Evolutionary conservation across 306 rosid genomes (phyloP).

Genomic region (Trifolium dubium): DNA sequence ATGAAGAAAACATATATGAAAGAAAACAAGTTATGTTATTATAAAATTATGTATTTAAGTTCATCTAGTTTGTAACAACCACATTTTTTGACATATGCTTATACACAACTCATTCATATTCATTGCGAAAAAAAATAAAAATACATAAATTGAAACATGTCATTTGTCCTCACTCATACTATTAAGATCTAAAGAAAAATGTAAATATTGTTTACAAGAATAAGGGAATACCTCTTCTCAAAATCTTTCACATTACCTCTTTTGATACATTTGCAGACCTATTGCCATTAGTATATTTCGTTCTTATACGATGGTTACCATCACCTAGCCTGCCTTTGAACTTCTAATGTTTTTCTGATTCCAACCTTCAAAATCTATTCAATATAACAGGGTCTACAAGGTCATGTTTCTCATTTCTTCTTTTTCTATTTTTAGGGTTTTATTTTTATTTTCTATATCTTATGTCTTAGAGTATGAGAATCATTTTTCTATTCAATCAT

Average conservation of each 20-base stretch:
- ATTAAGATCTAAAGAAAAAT: conserved; percentile 3
- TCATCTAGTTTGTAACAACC: neutral
- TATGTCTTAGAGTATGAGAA: too few species aligned
- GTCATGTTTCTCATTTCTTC: too few species aligned
- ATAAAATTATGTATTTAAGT: neutral
- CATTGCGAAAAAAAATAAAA: neutral
- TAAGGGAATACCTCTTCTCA: conserved; percentile 67
- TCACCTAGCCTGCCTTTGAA: too few species aligned
- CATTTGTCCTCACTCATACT: neutral
- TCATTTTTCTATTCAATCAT: too few species aligned
- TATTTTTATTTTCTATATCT: too few species aligned
- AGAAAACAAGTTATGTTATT: neutral
- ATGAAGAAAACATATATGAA: conserved; percentile 9
- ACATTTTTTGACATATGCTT: neutral
- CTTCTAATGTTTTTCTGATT: too few species aligned
- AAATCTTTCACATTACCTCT: conserved; percentile 40
- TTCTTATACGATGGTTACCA: too few species aligned
- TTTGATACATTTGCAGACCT: too few species aligned
- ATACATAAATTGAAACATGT: neutral
- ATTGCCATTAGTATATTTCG: too few species aligned
- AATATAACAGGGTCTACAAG: too few species aligned
- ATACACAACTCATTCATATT: neutral
- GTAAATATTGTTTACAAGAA: neutral
- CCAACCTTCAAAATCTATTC: too few species aligned
- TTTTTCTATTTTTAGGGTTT: too few species aligned